phyloP scores from a whole-genome alignment of 2,329 filamentous ascomycete species.

The Fusarium multiceps region DNA sequence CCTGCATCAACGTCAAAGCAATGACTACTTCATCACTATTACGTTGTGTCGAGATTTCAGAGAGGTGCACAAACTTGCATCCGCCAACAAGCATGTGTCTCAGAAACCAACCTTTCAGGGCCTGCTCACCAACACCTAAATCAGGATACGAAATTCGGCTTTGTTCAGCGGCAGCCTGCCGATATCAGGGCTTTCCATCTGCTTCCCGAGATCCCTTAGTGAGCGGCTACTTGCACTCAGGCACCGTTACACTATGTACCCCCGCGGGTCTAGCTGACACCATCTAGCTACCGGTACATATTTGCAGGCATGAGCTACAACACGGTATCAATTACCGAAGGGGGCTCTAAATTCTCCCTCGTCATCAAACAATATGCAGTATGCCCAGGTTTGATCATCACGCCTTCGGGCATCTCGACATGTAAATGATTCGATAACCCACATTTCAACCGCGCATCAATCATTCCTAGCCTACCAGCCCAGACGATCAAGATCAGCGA shows the following conservation, averaged over 20 bases:
- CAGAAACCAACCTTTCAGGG: not conserved
- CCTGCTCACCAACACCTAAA: constrained; percentile 19
- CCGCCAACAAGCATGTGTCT: not conserved
- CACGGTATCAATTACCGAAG: constrained; percentile 15
- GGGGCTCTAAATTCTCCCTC: not conserved
- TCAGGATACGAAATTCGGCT: constrained; percentile 38
- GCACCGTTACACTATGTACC: constrained; percentile 27
- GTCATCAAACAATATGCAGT: constrained; percentile 2
- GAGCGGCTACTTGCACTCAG: constrained; percentile 25
- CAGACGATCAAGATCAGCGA: constrained; percentile 44
- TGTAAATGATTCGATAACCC: constrained; percentile 35
- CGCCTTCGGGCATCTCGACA: constrained; percentile 9
- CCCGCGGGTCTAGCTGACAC: constrained; percentile 6
- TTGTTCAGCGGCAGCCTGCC: constrained; percentile 29
- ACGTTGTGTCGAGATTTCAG: not conserved
- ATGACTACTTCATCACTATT: not conserved
- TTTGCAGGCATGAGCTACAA: constrained; percentile 1
- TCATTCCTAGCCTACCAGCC: constrained; percentile 1
- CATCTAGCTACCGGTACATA: constrained; percentile 1
- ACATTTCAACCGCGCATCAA: constrained; percentile 22
- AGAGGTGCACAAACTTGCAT: not conserved
- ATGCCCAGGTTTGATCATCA: constrained; percentile 1
- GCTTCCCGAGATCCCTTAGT: constrained; percentile 14
- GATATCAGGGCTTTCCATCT: constrained; percentile 19
- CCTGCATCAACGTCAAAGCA: constrained; percentile 21